Base-by-base conservation (phyloP, 2,329 filamentous ascomycete species). In the Cladosporium halotolerans region DNA sequence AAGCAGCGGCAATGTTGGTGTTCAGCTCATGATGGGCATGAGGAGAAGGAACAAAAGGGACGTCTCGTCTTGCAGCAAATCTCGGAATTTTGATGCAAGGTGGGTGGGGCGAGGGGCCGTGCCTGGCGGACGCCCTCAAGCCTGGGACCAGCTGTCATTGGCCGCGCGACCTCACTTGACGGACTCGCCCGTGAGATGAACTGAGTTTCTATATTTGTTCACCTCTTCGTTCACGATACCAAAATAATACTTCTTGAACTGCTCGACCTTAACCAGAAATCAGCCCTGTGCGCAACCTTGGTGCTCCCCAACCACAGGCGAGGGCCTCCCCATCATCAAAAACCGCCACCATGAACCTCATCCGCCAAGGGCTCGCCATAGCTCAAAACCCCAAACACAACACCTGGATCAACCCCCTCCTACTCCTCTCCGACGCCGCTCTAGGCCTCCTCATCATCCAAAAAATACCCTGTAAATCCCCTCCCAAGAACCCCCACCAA, bases 401-500 rank as follows among this genome's bases (percentile, higher is more conserved):
- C 45, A 70, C 66, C 79, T 85, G 82, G 82, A 77, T 91, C 40
- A 74, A 83, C 5, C 78, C 83, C 0, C 73, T 83, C 3, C 76
- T 96, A 5, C 76, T 93, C 60, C 68, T 86, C 32, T 75, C 79
- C 51, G 91, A 96, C 66, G 83, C 82, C 7, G 70, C 80, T 14
- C 79, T 96, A 18, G 93, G 88, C 69, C 78, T 73, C 13, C 68
- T 88, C 33, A 79, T 96, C 58, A 86, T 96, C 59, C 84, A 82
- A 79, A 91, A 84, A 69, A 79, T 96, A 54, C 84, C 90, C 39
- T 96, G 90, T 95, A 76, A 74, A 85, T 66, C 3, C 16, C 16
- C 2, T 16, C 16, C 16, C 16, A 18, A 18, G 11, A 41, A 13
- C 36, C 5, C 2, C 5, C 18, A 18, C 10, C 32, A 33, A 16